phyloP scores from a whole-genome alignment of 2,329 filamentous ascomycete genomes.

The Microcera coccophila region DNA sequence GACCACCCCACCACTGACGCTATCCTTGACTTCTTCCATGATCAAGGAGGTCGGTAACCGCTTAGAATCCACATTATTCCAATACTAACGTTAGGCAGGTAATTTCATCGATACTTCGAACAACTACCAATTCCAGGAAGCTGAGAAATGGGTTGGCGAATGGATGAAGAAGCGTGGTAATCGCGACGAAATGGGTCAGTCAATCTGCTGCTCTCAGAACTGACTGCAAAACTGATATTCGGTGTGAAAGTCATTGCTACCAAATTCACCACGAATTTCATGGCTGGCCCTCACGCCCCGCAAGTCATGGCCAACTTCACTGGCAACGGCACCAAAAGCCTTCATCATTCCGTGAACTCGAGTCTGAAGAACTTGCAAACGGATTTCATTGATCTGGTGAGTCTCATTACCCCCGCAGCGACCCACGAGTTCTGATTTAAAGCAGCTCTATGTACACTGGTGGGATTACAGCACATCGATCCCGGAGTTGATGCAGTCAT shows the following conservation, averaged over 20 bases:
- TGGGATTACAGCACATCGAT: constrained; percentile 68
- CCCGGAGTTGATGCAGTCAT: constrained; percentile 63
- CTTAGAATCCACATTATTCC: background rate
- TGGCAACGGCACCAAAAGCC: constrained; percentile 60
- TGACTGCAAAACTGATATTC: constrained; percentile 1
- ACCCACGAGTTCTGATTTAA: background rate
- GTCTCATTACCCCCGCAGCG: constrained; percentile 10
- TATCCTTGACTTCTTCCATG: constrained; percentile 64
- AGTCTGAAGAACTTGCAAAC: constrained; percentile 61
- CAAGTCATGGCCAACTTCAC: constrained; percentile 49
- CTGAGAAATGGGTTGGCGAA: constrained; percentile 64
- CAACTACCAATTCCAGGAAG: constrained; percentile 62
- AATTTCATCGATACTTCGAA: constrained; percentile 73
- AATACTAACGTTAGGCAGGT: constrained; percentile 34
- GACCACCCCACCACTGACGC: constrained; percentile 58
- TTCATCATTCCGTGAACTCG: constrained; percentile 52
- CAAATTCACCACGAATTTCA: constrained; percentile 62
- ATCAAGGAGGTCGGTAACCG: constrained; percentile 38
- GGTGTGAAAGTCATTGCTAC: constrained; percentile 65
- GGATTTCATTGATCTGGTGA: constrained; percentile 63
- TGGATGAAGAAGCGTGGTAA: constrained; percentile 65
- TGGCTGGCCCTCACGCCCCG: constrained; percentile 36
- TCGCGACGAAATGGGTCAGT: constrained; percentile 59
- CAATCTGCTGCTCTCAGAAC: background rate
- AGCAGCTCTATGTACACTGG: constrained; percentile 58